Evolutionary conservation across 2,329 filamentous ascomycete genomes (phyloP).

Genomic region (Plenodomus biglobosus): DNA sequence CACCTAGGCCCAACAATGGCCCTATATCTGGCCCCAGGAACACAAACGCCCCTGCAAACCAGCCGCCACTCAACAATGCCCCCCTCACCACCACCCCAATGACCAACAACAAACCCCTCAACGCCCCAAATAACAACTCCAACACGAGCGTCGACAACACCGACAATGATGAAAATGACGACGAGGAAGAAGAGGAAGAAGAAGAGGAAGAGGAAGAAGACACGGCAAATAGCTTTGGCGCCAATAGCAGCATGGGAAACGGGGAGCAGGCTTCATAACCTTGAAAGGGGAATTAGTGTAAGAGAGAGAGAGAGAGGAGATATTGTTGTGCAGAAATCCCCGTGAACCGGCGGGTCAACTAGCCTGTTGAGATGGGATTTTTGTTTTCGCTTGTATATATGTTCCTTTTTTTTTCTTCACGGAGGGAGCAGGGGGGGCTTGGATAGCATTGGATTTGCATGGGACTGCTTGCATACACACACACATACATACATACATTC

Average conservation of each 20-base stretch:
- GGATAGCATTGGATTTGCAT: too few relatives aligned
- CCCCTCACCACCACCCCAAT: slow-evolving; percentile 23
- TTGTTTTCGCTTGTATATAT: too few relatives aligned
- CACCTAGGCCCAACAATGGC: background rate
- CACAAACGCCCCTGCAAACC: background rate
- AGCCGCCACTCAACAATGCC: slow-evolving; percentile 10
- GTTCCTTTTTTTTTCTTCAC: too few relatives aligned
- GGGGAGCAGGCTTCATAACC: slow-evolving; percentile 10
- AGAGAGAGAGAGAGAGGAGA: too few relatives aligned
- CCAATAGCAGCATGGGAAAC: slow-evolving; percentile 1
- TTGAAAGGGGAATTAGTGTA: background rate
- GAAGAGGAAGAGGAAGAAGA: background rate
- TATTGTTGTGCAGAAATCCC: too few relatives aligned
- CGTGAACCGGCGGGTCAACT: too few relatives aligned
- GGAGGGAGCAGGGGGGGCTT: too few relatives aligned
- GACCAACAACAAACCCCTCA: background rate
- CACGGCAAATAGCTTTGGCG: background rate
- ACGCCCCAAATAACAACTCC: background rate
- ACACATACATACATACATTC: too few relatives aligned
- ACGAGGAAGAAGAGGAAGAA: background rate
- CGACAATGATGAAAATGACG: slow-evolving; percentile 15
- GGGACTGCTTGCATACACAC: too few relatives aligned
- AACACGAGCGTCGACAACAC: slow-evolving; percentile 18
- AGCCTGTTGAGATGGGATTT: too few relatives aligned
- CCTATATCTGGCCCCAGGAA: slow-evolving; percentile 1